Evolutionary conservation across 306 rosid genomes (phyloP).

Genomic region (Trifolium repens): DNA sequence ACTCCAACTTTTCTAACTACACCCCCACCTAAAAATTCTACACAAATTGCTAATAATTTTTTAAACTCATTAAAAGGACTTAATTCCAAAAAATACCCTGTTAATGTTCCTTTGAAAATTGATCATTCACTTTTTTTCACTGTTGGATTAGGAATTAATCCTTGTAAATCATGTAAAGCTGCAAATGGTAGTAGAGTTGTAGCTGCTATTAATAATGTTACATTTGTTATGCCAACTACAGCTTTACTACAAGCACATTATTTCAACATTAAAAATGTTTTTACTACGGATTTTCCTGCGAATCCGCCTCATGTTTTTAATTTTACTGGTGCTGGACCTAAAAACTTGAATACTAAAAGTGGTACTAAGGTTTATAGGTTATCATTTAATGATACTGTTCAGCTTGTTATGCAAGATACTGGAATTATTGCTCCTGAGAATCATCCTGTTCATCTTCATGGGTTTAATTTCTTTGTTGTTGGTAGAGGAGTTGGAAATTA

Average conservation of each 20-base stretch:
- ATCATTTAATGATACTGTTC: slow-evolving; percentile 64
- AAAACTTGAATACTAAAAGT: slow-evolving; percentile 53
- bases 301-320: slow-evolving; percentile 69
- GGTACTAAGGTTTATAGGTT: slow-evolving; percentile 75
- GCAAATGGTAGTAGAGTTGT: slow-evolving; percentile 82
- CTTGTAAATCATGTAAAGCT: slow-evolving; percentile 72
- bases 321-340: slow-evolving; percentile 57
- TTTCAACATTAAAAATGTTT: slow-evolving; percentile 70
- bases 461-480: slow-evolving; percentile 76
- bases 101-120: slow-evolving; percentile 59
- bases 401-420: slow-evolving; percentile 83
- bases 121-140: slow-evolving; percentile 76
- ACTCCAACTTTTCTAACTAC: slow-evolving; percentile 56
- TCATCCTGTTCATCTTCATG: slow-evolving; percentile 89
- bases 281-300: slow-evolving; percentile 76
- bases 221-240: slow-evolving; percentile 80
- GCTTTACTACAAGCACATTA: slow-evolving; percentile 83
- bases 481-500: slow-evolving; percentile 81
- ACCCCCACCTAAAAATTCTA: slow-evolving; percentile 78
- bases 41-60: slow-evolving; percentile 67
- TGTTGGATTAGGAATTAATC: slow-evolving; percentile 65
- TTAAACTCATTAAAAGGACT: slow-evolving; percentile 59
- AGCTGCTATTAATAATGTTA: slow-evolving; percentile 71
- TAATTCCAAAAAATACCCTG: slow-evolving; percentile 75
- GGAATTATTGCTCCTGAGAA: slow-evolving; percentile 74